Conservation (phyloP, 2,329 filamentous ascomycete species). For the Paecilomyces sp. region DNA sequence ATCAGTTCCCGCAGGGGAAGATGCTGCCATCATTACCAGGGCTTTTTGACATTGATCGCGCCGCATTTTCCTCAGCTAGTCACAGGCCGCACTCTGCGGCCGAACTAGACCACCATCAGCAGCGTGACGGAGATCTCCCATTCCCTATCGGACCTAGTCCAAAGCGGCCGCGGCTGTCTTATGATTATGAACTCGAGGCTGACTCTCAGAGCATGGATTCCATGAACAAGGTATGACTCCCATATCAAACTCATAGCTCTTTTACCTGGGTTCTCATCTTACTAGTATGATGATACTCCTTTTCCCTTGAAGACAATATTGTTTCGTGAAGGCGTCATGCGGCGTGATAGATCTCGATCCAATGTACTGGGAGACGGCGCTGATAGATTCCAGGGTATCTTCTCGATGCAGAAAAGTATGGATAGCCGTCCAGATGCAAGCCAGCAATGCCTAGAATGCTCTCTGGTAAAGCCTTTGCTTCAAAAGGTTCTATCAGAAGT, state of each 20-base stretch:
- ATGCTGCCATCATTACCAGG: neutral
- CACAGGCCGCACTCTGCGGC: neutral
- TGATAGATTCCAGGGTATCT: neutral
- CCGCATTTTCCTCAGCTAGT: neutral
- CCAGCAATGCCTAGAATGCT: slow-evolving; percentile 6
- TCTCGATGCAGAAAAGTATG: neutral
- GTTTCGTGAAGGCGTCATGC: neutral
- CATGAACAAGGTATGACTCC: neutral
- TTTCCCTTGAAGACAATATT: neutral
- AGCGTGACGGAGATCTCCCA: neutral
- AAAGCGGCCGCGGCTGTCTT: slow-evolving; percentile 1
- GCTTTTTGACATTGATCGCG: neutral
- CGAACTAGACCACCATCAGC: neutral
- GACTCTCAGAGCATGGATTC: neutral
- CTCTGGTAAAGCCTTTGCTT: slow-evolving; percentile 8
- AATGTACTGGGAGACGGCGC: neutral
- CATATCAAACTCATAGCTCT: neutral
- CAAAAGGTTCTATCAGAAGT: slow-evolving; percentile 10
- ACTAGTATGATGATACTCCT: neutral
- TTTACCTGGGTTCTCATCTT: neutral
- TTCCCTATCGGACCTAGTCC: neutral
- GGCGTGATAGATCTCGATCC: neutral
- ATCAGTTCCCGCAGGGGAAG: neutral
- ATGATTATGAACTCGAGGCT: neutral
- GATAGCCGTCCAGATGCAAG: neutral